Conservation (phyloP, 345 rosid species). For the Odontarrhena argentea region DNA sequence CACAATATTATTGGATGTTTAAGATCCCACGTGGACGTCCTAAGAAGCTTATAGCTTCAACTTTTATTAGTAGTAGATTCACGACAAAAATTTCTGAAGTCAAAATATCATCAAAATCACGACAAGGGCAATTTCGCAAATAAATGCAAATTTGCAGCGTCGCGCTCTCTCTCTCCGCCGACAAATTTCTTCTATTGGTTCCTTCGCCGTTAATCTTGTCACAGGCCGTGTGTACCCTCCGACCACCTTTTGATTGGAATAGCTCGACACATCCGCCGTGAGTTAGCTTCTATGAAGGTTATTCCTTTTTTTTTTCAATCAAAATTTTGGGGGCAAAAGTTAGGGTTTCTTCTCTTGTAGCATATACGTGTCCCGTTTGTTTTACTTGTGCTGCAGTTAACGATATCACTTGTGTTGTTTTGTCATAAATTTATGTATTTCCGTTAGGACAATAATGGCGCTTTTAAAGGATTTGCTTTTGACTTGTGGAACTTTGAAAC, state of each 20-base stretch:
- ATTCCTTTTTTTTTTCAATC: neutral
- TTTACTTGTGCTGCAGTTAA: neutral
- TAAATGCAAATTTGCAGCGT: slow-evolving; percentile 22
- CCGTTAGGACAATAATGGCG: neutral
- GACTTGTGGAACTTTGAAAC: neutral
- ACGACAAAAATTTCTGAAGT: neutral
- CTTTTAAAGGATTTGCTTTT: slow-evolving; percentile 2
- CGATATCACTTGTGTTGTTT: slow-evolving; percentile 3
- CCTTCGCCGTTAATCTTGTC: slow-evolving; percentile 31
- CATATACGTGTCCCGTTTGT: neutral
- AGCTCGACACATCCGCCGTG: neutral
- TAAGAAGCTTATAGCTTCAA: too few relatives aligned
- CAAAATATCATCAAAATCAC: neutral
- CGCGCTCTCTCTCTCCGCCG: slow-evolving; percentile 28
- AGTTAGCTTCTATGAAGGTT: slow-evolving; percentile 2
- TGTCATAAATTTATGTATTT: neutral
- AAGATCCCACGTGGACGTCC: too few relatives aligned
- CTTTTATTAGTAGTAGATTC: too few relatives aligned
- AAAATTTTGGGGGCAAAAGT: neutral
- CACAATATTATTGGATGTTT: too few relatives aligned
- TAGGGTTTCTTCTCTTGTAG: neutral
- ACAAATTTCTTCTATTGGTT: slow-evolving; percentile 13
- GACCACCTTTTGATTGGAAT: neutral
- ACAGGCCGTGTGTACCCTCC: neutral
- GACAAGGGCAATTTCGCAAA: slow-evolving; percentile 27